Evolutionary conservation across 1,284 basidiomycete genomes (phyloP).

Genomic region (Cutaneotrichosporon curvatum): DNA sequence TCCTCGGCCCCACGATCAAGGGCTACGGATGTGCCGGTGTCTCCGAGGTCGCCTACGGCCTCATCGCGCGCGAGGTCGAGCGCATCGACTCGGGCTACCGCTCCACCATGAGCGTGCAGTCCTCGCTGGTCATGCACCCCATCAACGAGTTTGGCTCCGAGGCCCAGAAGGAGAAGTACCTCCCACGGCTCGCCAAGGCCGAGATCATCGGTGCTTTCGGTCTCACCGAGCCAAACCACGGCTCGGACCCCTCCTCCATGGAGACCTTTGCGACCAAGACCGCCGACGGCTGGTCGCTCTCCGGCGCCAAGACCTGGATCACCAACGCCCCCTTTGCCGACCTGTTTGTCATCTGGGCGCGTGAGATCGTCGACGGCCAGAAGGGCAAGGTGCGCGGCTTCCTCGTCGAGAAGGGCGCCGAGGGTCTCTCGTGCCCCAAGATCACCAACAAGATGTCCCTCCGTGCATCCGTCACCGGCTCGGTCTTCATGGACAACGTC

Average conservation of each 20-base stretch:
- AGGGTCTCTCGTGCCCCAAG: conserved; percentile 75
- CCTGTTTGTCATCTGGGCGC: conserved; percentile 84
- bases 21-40: conserved; percentile 95
- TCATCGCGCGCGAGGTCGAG: conserved; percentile 90
- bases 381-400: conserved; percentile 84
- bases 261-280: conserved; percentile 83
- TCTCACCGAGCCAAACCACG: conserved; percentile 92
- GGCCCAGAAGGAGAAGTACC: conserved; percentile 82
- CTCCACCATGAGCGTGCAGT: conserved; percentile 92
- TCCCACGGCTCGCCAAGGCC: conserved; percentile 67
- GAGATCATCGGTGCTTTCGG: conserved; percentile 91
- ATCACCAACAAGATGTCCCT: conserved; percentile 93
- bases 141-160: conserved; percentile 85
- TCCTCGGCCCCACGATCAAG: conserved; percentile 84
- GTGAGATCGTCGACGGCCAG: conserved; percentile 33
- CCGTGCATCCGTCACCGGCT: conserved; percentile 83
- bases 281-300: conserved; percentile 73
- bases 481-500: conserved; percentile 86
- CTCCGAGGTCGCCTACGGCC: conserved; percentile 82
- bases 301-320: conserved; percentile 96
- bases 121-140: conserved; percentile 94
- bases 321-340: conserved; percentile 81
- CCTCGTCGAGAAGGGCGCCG: conserved; percentile 64
- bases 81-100: conserved; percentile 91
- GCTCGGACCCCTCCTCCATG: conserved; percentile 89